Evolutionary conservation across 208 protist genomes (phyloP).

Genomic region (Trypanosoma platydactyli): DNA sequence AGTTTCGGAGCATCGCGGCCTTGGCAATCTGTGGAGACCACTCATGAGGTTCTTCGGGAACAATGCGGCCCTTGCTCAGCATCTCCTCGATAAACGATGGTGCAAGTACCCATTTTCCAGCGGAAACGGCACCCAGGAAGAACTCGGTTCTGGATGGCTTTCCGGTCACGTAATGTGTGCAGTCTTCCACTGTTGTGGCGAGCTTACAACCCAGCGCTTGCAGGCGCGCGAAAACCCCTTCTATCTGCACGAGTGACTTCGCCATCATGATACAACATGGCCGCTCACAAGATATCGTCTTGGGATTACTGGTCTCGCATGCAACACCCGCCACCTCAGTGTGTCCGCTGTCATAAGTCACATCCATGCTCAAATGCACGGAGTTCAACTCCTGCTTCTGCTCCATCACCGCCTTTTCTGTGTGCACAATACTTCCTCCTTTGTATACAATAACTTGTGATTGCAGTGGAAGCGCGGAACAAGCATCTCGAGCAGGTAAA

Average conservation of each 20-base stretch:
- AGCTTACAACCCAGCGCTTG: slow-evolving; percentile 19
- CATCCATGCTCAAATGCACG: not conserved
- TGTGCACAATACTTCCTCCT: not conserved
- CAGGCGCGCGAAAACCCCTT: slow-evolving; percentile 5
- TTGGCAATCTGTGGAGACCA: slow-evolving; percentile 44
- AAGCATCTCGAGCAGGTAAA: no score
- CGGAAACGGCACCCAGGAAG: slow-evolving; percentile 60
- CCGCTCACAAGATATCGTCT: not conserved
- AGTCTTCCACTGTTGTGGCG: slow-evolving; percentile 45
- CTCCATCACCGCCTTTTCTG: not conserved
- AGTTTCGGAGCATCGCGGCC: slow-evolving; percentile 24
- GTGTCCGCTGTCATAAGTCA: not conserved
- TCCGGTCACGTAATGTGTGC: slow-evolving; percentile 74
- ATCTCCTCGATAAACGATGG: slow-evolving; percentile 49
- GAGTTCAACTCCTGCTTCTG: not conserved
- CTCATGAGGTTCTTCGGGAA: slow-evolving; percentile 47
- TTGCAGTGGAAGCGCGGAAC: slow-evolving; percentile 1
- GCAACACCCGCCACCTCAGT: not conserved
- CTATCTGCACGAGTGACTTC: slow-evolving; percentile 15
- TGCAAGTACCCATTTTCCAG: slow-evolving; percentile 66
- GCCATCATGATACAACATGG: slow-evolving; percentile 27
- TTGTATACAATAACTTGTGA: slow-evolving; percentile 28
- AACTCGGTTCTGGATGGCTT: slow-evolving; percentile 58
- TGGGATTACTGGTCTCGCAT: not conserved
- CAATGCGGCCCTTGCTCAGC: slow-evolving; percentile 32